Conservation (phyloP, 352 stramenopile genomes). For the Pythium aphanidermatum region DNA sequence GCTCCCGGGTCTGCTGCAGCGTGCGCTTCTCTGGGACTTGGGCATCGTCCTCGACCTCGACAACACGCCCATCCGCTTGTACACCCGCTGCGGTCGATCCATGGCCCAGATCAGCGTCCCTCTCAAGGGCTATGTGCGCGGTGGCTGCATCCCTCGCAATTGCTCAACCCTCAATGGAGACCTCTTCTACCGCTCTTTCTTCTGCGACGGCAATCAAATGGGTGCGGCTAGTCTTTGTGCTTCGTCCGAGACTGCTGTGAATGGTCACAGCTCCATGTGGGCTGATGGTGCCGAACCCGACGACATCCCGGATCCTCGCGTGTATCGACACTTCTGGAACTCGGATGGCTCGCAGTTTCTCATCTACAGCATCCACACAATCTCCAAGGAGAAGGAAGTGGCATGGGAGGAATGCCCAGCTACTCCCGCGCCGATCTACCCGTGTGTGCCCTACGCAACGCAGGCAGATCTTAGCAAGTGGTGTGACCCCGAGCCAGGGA, state of each 20-base stretch:
- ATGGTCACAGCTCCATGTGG: constrained; percentile 25
- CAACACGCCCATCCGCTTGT: constrained; percentile 12
- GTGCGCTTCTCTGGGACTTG: constrained; percentile 16
- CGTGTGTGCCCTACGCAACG: constrained; percentile 27
- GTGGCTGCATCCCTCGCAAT: constrained; percentile 18
- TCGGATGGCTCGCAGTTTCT: constrained; percentile 12
- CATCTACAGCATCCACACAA: constrained; percentile 18
- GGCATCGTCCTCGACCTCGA: constrained; percentile 14
- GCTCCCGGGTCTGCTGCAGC: constrained; percentile 19
- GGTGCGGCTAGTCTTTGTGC: constrained; percentile 11
- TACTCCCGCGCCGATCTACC: constrained; percentile 26
- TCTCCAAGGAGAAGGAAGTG: constrained; percentile 22
- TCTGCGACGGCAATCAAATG: constrained; percentile 24
- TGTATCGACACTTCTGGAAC: constrained; percentile 17
- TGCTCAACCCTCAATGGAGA: constrained; percentile 23
- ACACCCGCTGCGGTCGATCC: constrained; percentile 12
- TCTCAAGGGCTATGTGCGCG: constrained; percentile 14
- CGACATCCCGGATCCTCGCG: constrained; percentile 16
- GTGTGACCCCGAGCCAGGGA: constrained; percentile 28
- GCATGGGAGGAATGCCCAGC: constrained; percentile 23
- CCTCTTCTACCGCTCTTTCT: constrained; percentile 18
- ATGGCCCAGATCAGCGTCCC: constrained; percentile 21
- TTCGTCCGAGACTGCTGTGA: constrained; percentile 26
- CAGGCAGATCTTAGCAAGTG: constrained; percentile 34
- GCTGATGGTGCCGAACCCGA: constrained; percentile 16